phyloP scores from a whole-genome alignment of 169 alveolate species.

The Plasmodium inui region DNA sequence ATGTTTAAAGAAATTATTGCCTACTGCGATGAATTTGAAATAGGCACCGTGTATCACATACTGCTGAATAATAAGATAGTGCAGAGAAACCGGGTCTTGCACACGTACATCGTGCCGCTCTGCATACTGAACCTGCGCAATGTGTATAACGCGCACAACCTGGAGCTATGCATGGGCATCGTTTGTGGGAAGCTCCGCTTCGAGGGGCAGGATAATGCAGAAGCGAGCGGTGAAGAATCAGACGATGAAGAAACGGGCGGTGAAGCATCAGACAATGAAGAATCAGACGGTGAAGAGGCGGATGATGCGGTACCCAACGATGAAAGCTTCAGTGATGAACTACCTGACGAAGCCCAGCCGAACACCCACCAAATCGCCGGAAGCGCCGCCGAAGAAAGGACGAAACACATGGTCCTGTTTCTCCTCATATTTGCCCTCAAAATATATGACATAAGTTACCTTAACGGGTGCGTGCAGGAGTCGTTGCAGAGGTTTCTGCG shows the following conservation, averaged over 20 bases:
- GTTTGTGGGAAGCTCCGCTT: slow-evolving; percentile 11
- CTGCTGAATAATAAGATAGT: slow-evolving; percentile 20
- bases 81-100: not conserved
- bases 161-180: slow-evolving; percentile 45
- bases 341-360: not conserved
- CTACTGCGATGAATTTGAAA: slow-evolving; percentile 62
- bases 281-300: not conserved
- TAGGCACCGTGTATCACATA: slow-evolving; percentile 44
- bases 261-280: not conserved
- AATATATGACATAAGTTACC: slow-evolving; percentile 70
- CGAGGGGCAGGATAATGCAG: not conserved
- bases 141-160: slow-evolving; percentile 54
- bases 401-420: slow-evolving; percentile 25
- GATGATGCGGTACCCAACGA: not conserved
- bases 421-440: slow-evolving; percentile 42
- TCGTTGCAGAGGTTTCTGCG: slow-evolving; percentile 5
- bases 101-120: slow-evolving; percentile 20
- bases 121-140: slow-evolving; percentile 55
- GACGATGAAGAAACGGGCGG: not conserved
- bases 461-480: slow-evolving; percentile 55
- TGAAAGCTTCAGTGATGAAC: not conserved
- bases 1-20: slow-evolving; percentile 54
- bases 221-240: not conserved
- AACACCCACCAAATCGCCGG: not conserved
- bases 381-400: not conserved